These are phyloP conservation scores for Rhododendron ovatum DNA, from an alignment of 148 eudicot genomes.

Conservation along the genomic window DNA sequence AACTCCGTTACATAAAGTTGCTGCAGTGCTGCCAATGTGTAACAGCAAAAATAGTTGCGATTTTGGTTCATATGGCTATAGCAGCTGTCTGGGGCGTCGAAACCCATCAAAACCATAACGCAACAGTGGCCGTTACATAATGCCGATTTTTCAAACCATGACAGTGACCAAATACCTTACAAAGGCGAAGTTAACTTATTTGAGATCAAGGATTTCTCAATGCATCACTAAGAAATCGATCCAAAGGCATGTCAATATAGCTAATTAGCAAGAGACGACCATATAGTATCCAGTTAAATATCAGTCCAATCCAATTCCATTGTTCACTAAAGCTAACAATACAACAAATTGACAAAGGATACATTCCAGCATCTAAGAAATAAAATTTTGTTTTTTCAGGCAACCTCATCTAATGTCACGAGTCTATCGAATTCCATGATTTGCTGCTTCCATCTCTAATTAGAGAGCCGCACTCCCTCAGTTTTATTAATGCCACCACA, in stretches of 20 bases:
- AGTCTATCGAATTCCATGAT: background rate
- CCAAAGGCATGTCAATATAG: background rate
- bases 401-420: background rate
- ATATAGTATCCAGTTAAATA: background rate
- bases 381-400: background rate
- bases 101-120: background rate
- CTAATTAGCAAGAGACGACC: background rate
- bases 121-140: background rate
- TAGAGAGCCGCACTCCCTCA: background rate
- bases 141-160: background rate
- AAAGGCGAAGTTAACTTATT: background rate
- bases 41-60: background rate
- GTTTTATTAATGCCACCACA: background rate
- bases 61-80: background rate
- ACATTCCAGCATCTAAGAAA: background rate
- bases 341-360: background rate
- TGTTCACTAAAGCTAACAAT: background rate
- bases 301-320: background rate
- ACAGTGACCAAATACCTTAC: background rate
- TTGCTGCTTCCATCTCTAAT: background rate
- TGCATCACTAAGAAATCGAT: background rate
- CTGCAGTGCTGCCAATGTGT: background rate
- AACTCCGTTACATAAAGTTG: background rate
- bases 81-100: background rate
- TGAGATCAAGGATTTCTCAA: background rate